phyloP scores from a whole-genome alignment of 768 basidiomycete species.

The Sistotremastrum suecicum region DNA sequence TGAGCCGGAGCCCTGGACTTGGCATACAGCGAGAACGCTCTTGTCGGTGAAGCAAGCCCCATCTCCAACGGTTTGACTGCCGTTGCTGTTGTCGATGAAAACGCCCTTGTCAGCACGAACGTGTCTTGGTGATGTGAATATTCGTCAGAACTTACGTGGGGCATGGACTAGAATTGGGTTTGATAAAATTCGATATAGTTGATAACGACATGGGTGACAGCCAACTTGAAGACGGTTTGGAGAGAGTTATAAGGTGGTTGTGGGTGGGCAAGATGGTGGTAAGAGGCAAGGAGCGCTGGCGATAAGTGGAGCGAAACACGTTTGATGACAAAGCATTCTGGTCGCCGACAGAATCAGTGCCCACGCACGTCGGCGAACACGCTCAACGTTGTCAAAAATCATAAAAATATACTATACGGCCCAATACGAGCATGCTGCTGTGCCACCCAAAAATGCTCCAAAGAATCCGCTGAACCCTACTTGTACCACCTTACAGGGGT shows the following conservation, averaged over 20 bases:
- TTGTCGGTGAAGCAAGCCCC: constrained; percentile 74
- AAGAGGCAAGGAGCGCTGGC: constrained; percentile 7
- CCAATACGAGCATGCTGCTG: no score
- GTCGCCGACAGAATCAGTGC: no score
- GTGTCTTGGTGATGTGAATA: not conserved
- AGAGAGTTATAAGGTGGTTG: constrained; percentile 10
- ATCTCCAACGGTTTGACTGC: constrained; percentile 93
- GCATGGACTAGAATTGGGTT: constrained; percentile 85
- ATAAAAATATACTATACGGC: no score
- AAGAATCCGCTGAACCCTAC: no score
- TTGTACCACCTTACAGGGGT: no score
- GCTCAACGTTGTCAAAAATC: no score
- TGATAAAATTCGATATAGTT: constrained; percentile 55
- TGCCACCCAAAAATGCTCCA: no score
- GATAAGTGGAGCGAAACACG: not conserved
- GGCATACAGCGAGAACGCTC: constrained; percentile 80
- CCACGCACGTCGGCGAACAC: no score
- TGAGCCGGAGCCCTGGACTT: constrained; percentile 66
- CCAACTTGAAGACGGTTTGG: constrained; percentile 55
- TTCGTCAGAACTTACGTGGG: constrained; percentile 52
- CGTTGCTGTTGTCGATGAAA: constrained; percentile 51
- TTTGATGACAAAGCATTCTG: no score
- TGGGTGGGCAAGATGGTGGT: constrained; percentile 10
- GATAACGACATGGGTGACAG: constrained; percentile 60
- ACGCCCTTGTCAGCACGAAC: constrained; percentile 8